Conservation (phyloP, 108 stramenopile genomes). For the Hondaea fermentalgiana region DNA sequence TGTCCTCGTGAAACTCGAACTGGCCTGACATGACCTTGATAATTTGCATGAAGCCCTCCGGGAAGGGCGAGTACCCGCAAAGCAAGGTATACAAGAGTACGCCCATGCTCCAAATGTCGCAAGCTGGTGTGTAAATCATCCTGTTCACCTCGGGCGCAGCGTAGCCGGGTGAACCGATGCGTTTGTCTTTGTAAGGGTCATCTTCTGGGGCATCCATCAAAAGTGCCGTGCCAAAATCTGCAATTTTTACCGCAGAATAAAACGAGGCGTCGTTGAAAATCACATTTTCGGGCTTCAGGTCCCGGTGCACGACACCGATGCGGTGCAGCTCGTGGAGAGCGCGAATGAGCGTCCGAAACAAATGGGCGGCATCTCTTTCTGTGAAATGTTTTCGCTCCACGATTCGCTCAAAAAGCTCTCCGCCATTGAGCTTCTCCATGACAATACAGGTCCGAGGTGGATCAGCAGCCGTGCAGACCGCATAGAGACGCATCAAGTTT, state of each 20-base stretch:
- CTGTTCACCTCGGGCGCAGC: constrained; percentile 22
- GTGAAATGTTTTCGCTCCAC: constrained; percentile 24
- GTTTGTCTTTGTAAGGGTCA: background rate
- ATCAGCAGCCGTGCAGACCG: background rate
- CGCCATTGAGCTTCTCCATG: background rate
- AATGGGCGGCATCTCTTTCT: constrained; percentile 17
- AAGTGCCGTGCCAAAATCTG: constrained; percentile 33
- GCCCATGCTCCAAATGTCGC: constrained; percentile 34
- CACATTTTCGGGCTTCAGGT: constrained; percentile 38
- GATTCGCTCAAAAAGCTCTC: constrained; percentile 33
- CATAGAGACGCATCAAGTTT: background rate
- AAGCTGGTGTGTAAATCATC: constrained; percentile 17
- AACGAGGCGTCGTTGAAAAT: background rate
- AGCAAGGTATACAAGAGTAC: constrained; percentile 30
- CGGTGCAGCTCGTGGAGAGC: constrained; percentile 26
- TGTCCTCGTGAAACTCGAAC: constrained; percentile 15
- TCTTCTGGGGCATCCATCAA: background rate
- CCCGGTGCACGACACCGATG: constrained; percentile 23
- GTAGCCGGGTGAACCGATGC: constrained; percentile 32
- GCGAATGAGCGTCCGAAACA: constrained; percentile 11
- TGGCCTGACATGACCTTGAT: background rate
- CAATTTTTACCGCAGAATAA: constrained; percentile 23
- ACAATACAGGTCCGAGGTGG: background rate
- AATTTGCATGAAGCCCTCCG: background rate
- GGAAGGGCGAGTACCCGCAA: constrained; percentile 20